Conservation (phyloP, 2,329 filamentous ascomycete genomes). For the Pseudopyricularia javanii region DNA sequence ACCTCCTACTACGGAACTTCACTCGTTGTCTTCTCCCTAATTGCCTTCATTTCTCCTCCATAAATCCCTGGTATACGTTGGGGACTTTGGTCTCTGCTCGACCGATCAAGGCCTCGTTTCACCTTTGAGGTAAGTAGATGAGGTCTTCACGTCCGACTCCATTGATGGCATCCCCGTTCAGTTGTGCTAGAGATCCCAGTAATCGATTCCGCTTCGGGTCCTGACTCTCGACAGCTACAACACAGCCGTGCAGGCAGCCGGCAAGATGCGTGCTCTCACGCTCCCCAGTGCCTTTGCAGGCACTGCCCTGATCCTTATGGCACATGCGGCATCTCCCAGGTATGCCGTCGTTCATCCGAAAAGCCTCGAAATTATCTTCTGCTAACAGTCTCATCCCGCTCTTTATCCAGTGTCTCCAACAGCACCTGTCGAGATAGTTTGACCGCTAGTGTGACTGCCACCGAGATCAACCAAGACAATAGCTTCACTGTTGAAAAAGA, state of each 20-base stretch:
- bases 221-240: not conserved
- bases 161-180: too few species aligned
- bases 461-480: slow-evolving; percentile 13
- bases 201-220: too few species aligned
- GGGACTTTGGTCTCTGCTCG: too few species aligned
- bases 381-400: slow-evolving; percentile 6
- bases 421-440: slow-evolving; percentile 27
- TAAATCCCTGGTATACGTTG: too few species aligned
- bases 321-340: slow-evolving; percentile 20
- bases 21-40: too few species aligned
- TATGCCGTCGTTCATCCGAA: slow-evolving; percentile 7
- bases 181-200: too few species aligned
- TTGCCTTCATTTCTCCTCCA: too few species aligned
- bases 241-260: slow-evolving; percentile 2
- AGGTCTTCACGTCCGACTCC: too few species aligned
- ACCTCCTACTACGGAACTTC: too few species aligned
- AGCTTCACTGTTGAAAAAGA: slow-evolving; percentile 8
- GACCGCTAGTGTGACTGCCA: slow-evolving; percentile 35
- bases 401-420: slow-evolving; percentile 4
- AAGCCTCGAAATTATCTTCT: slow-evolving; percentile 1
- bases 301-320: slow-evolving; percentile 19
- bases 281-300: slow-evolving; percentile 22
- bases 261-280: slow-evolving; percentile 24
- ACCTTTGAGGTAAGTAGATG: too few species aligned
- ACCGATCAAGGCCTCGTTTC: too few species aligned